Base-by-base conservation (phyloP, 2,329 filamentous ascomycete genomes). In the Nectriaceae sp. region DNA sequence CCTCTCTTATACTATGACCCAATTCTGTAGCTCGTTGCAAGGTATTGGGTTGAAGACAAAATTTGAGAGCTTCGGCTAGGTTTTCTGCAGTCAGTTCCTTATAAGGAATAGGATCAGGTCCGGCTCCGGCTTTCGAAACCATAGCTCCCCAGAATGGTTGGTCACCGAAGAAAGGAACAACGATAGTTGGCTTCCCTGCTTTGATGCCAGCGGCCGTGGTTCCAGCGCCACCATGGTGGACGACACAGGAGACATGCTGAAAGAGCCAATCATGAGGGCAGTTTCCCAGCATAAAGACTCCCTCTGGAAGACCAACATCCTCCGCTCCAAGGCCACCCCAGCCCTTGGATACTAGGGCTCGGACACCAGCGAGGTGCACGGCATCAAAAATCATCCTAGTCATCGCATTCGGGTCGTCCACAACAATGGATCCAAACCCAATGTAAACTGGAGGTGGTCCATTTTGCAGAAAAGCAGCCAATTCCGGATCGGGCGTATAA, bases 211-310 rank as follows among this genome's bases (percentile, higher is more conserved):
- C 89, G 1, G 90, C 90, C 2, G 90, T 95, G 3, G 90, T 96
- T 16, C 90, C 90, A 8, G 90, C 90, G 49, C 91, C 90, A 19
- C 90, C 91, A 54, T 96, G 90, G 63, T 96, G 91, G 4, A 94
- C 87, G 2, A 96, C 90, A 37, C 84, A 86, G 1, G 88, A 87
- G 1, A 95, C 90, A 31, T 80, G 84, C 54, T 89, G 78, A 68
- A 96, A 96, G 0, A 96, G 72, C 90, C 90, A 96, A 69, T 96
- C 91, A 54, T 96, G 91, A 1, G 90, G 90, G 38, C 86, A 84
- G 61, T 93, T 94, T 11, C 88, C 90, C 31, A 96, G 76, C 83
- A 95, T 90, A 64, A 89, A 90, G 2, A 95, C 83, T 4, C 84
- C 83, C 3, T 90, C 83, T 0, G 89, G 89, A n/a, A 90, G 70